These are phyloP conservation scores for Pseudogymnoascus verrucosus DNA, from an alignment of 2,329 filamentous ascomycete genomes.

Conservation along the genomic window DNA sequence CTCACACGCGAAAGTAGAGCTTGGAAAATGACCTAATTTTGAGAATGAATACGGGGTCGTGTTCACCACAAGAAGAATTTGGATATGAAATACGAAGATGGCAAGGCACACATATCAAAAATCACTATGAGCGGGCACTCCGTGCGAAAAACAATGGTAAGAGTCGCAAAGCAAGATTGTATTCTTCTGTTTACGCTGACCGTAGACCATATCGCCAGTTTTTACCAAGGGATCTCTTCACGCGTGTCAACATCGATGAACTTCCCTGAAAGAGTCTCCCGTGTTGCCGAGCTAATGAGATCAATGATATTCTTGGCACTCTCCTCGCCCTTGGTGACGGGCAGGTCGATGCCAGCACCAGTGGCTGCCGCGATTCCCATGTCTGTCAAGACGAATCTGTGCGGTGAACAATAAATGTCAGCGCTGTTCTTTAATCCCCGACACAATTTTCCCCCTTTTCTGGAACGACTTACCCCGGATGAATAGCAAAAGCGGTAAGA, in stretches of 20 bases:
- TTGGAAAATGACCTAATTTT: neutral
- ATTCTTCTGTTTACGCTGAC: neutral
- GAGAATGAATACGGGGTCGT: neutral
- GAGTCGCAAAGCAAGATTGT: neutral
- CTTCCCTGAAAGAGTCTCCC: neutral
- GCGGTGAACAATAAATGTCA: neutral
- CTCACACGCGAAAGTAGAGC: neutral
- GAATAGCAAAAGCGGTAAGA: neutral
- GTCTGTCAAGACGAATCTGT: neutral
- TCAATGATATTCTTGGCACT: neutral
- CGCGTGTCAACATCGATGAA: neutral
- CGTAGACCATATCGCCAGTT: neutral
- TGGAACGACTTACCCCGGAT: neutral
- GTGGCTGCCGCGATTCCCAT: neutral
- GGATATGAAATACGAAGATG: neutral
- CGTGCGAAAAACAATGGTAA: neutral
- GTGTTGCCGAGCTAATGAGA: neutral
- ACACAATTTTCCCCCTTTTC: neutral
- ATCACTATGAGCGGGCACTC: neutral
- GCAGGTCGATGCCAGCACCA: neutral
- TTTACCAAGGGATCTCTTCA: neutral
- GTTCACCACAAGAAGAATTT: neutral
- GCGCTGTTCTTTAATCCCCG: neutral
- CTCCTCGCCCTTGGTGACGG: neutral
- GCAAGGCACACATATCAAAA: neutral